These are phyloP conservation scores for Trichophyton schoenleinii DNA, from an alignment of 2,329 filamentous ascomycete species.

Conservation along the genomic window DNA sequence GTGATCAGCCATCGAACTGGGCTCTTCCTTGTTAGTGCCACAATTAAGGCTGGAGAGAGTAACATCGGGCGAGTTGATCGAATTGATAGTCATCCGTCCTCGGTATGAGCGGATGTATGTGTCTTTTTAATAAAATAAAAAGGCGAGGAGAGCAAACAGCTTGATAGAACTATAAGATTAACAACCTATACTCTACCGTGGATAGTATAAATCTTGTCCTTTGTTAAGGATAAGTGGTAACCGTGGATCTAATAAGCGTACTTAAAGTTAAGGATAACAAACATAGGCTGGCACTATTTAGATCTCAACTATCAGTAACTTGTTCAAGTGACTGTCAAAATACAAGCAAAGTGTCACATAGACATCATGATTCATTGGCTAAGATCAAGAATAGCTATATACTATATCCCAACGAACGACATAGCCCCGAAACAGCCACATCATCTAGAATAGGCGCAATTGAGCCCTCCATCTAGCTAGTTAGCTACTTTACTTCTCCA, in stretches of 20 bases:
- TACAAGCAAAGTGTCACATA: not conserved
- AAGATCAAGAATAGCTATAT: not conserved
- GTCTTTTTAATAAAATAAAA: too few species aligned
- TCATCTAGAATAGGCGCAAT: not conserved
- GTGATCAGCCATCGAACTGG: not conserved
- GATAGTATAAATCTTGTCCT: not conserved
- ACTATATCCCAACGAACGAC: not conserved
- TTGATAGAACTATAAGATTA: not conserved
- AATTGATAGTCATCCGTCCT: not conserved
- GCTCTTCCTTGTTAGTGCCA: not conserved
- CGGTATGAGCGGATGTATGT: not conserved
- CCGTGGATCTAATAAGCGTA: too few species aligned
- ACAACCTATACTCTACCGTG: not conserved
- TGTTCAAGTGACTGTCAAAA: not conserved
- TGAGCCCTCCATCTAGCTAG: not conserved
- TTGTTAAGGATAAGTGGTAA: not conserved
- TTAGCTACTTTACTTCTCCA: conserved; percentile 10
- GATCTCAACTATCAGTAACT: not conserved
- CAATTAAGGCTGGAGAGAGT: not conserved
- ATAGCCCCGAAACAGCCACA: not conserved
- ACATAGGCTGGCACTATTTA: not conserved
- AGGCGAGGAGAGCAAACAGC: too few species aligned
- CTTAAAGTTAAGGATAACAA: too few species aligned
- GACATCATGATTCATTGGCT: not conserved
- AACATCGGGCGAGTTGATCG: not conserved